Evolutionary conservation across 2,329 filamentous ascomycete genomes (phyloP), one percentile per base, ranked within the genome.

Genomic region (Metarhizium rileyi): DNA sequence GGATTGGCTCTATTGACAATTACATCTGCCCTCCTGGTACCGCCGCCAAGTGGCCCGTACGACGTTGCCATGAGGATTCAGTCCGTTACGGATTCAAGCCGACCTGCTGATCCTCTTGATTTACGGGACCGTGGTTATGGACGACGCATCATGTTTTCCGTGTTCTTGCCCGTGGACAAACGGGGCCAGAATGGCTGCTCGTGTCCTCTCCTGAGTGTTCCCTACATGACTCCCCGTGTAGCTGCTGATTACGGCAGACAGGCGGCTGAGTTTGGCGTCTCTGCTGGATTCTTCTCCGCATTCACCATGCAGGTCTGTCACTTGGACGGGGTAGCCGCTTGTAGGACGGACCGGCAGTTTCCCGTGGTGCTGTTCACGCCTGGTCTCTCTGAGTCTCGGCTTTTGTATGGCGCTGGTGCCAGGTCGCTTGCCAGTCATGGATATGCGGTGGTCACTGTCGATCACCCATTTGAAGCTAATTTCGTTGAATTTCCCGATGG

Each of bases 401-500:
- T 72, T 1, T 43, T 74, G 1, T 73, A 78, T 54, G 65, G 61
- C 4, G 66, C 65, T 5, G 64, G 71, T 50, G 70, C 72, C 2
- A 66, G 66, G 2, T 67, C 71, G 3, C 61, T 78, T 3, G 71
- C 73, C 0, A 72, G 70, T 16, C 62, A 68, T 5, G 74, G 74
- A 0, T 72, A 68, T 45, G 42, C 68, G 0, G 70, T 78, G 2
- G 60, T 75, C 12, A 61, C 72, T 0, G 60, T 78, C 23, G 76
- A 78, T 50, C 75, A 77, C 46, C 66, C 74, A 0, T 69, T 71
- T 44, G 74, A 77, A 44, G 63, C 69, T 0, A 50, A 58, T 0
- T 61, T 73, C 20, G 66, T 78, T 8, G 67, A 75, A 49, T 75
- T 72, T n/a, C 69, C 72, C 0, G 61, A 75, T 49, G 73, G 67